These are phyloP conservation scores for Begonia masoniana DNA, from an alignment of 306 rosid genomes.

Conservation along the genomic window DNA sequence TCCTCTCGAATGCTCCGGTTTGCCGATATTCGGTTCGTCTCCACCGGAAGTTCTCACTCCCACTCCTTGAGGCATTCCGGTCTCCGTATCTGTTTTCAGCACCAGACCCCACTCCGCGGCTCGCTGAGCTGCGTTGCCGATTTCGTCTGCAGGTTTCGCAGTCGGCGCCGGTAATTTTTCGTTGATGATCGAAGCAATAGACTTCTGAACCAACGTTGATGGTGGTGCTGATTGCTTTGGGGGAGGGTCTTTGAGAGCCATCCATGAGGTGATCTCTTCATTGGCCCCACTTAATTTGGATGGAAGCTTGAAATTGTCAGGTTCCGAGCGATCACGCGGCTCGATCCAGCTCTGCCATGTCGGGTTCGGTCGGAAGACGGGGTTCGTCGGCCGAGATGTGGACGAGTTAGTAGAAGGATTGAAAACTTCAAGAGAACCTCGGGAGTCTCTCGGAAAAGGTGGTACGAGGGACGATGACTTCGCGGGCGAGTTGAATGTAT, in stretches of 20 bases:
- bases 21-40: constrained; percentile 27
- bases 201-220: constrained; percentile 13
- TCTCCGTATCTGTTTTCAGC: constrained; percentile 61
- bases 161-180: constrained; percentile 14
- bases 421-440: constrained; percentile 89
- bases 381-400: constrained; percentile 10
- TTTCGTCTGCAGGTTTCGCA: constrained; percentile 6
- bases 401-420: constrained; percentile 34
- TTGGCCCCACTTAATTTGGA: constrained; percentile 13
- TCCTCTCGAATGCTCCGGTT: constrained; percentile 26
- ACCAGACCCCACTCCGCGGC: constrained; percentile 97
- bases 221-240: constrained; percentile 9
- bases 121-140: constrained; percentile 50
- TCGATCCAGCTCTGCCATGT: constrained; percentile 43
- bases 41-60: constrained; percentile 54
- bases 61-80: constrained; percentile 79
- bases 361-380: constrained; percentile 23
- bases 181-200: constrained; percentile 18
- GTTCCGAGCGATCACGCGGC: constrained; percentile 10
- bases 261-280: constrained; percentile 62
- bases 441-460: constrained; percentile 54
- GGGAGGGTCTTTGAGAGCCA: constrained; percentile 62
- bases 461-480: constrained; percentile 21
- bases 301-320: constrained; percentile 10
- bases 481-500: constrained; percentile 19